Evolutionary conservation across 2,329 filamentous ascomycete species (phyloP).

Genomic region (Colletotrichum endophyticum): DNA sequence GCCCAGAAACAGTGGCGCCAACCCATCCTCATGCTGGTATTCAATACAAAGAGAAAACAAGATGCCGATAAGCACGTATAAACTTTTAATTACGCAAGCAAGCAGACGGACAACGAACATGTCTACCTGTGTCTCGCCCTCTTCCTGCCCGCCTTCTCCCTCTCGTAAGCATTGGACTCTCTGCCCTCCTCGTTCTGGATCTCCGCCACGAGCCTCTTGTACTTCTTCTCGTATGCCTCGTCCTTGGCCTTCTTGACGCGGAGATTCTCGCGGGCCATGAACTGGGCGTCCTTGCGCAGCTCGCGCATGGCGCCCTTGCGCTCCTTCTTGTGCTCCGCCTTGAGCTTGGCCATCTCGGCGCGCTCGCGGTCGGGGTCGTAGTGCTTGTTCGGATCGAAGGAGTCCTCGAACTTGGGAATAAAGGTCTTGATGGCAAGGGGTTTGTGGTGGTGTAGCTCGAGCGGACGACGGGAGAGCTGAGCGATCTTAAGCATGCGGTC

Average conservation of each 20-base stretch:
- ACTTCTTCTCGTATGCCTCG: constrained; percentile 95
- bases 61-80: not conserved
- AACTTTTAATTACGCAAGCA: constrained; percentile 4
- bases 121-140: constrained; percentile 49
- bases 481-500: constrained; percentile 64
- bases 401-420: constrained; percentile 95
- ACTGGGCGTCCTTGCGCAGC: constrained; percentile 92
- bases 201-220: constrained; percentile 87
- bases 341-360: constrained; percentile 81
- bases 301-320: constrained; percentile 94
- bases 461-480: constrained; percentile 72
- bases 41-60: constrained; percentile 12
- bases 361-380: constrained; percentile 96
- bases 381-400: constrained; percentile 93
- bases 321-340: constrained; percentile 92
- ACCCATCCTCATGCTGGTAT: constrained; percentile 5
- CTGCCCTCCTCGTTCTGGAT: constrained; percentile 93
- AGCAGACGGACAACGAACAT: not conserved
- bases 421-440: constrained; percentile 86
- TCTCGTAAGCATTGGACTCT: constrained; percentile 87
- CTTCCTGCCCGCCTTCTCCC: constrained; percentile 80
- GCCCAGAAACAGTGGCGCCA: not conserved
- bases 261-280: constrained; percentile 89
- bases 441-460: constrained; percentile 87
- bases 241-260: constrained; percentile 93